Percentiles rank a stretch among this genome's conserved stretches.
These are phyloP conservation scores for Mychonastes homosphaera DNA, from an alignment of 139 green algal species.

Conservation along the genomic window DNA sequence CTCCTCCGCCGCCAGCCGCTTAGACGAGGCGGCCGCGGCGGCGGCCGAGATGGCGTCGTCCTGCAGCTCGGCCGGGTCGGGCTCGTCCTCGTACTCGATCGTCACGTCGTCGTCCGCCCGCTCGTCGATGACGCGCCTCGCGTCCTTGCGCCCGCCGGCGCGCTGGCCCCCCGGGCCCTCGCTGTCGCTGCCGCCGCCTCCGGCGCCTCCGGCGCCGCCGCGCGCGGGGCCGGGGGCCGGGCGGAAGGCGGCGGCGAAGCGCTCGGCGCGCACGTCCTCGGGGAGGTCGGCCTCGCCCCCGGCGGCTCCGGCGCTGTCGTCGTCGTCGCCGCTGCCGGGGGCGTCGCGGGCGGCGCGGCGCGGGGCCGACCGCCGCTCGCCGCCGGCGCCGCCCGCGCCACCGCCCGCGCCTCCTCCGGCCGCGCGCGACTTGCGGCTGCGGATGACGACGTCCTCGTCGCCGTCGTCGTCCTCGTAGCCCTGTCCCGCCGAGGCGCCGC, in stretches of 20 bases:
- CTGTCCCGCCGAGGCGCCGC: too few relatives aligned
- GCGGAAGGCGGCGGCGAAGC: neutral
- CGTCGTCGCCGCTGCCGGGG: neutral
- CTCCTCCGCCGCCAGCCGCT: conserved; percentile 8
- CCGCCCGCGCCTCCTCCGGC: too few relatives aligned
- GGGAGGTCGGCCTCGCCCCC: neutral
- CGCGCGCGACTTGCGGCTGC: neutral
- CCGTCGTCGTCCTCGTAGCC: neutral
- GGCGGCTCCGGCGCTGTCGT: neutral
- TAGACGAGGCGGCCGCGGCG: too few relatives aligned
- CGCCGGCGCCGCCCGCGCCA: too few relatives aligned
- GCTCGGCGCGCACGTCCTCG: neutral
- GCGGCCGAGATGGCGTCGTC: neutral
- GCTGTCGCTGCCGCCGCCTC: neutral
- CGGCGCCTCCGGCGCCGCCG: neutral
- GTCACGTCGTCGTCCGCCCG: too few relatives aligned
- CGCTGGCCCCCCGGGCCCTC: neutral
- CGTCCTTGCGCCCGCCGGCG: too few relatives aligned
- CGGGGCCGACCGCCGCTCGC: neutral
- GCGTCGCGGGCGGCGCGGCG: too few relatives aligned
- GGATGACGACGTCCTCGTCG: neutral
- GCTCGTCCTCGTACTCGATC: too few relatives aligned
- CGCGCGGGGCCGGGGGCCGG: too few relatives aligned
- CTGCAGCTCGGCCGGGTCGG: too few relatives aligned
- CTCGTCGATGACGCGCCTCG: neutral